These are phyloP conservation scores for Maudiozyma bulderi DNA, from an alignment of 805 yeast genomes.

Conservation along the genomic window DNA sequence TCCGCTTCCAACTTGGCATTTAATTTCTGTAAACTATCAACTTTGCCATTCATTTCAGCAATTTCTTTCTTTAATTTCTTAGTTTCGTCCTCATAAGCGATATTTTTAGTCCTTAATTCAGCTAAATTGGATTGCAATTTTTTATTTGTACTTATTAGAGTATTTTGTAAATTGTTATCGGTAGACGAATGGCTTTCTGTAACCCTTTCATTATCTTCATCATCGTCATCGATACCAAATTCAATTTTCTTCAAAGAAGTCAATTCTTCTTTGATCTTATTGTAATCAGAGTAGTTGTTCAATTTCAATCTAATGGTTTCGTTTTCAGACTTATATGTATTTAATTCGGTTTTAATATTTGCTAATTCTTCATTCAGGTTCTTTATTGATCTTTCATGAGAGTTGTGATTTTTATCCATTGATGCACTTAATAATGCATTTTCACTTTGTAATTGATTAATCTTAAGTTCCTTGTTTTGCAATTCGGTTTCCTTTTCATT, in stretches of 20 bases:
- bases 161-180: conserved; percentile 37
- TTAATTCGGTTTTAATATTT: conserved; percentile 36
- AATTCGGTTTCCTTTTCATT: conserved; percentile 35
- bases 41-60: conserved; percentile 28
- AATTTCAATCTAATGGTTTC: conserved; percentile 41
- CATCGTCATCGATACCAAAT: conserved; percentile 43
- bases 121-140: conserved; percentile 63
- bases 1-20: conserved; percentile 69
- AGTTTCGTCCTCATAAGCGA: conserved; percentile 35
- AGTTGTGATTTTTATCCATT: conserved; percentile 20
- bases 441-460: conserved; percentile 56
- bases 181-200: conserved; percentile 20
- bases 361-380: conserved; percentile 30
- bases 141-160: conserved; percentile 61
- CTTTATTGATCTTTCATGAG: conserved; percentile 9
- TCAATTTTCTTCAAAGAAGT: conserved; percentile 63
- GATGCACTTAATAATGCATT: conserved; percentile 39
- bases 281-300: conserved; percentile 55
- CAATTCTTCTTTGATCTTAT: conserved; percentile 69
- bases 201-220: conserved; percentile 21
- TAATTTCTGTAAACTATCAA: conserved; percentile 34
- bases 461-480: conserved; percentile 32
- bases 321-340: conserved; percentile 42
- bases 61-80: conserved; percentile 33
- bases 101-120: conserved; percentile 50